These are phyloP conservation scores for Eutrema japonicum DNA, from an alignment of 345 rosid genomes.

Conservation along the genomic window DNA sequence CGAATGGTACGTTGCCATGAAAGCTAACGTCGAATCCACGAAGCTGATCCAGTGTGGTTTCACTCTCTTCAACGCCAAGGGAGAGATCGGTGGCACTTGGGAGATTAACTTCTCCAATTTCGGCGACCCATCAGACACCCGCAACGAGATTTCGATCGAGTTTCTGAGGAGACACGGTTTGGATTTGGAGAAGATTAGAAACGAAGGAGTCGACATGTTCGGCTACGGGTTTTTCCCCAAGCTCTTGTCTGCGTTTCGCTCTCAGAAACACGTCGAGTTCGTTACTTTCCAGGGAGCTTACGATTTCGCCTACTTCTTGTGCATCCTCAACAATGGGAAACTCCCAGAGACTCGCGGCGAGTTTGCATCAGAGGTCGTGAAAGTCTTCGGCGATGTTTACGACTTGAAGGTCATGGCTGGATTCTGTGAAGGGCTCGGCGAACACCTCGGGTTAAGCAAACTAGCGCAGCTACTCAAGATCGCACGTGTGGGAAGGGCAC, in stretches of 20 bases:
- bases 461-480: slow-evolving; percentile 35
- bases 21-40: slow-evolving; percentile 27
- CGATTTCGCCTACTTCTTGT: slow-evolving; percentile 31
- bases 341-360: not conserved
- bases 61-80: slow-evolving; percentile 32
- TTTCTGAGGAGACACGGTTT: slow-evolving; percentile 33
- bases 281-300: slow-evolving; percentile 41
- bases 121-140: slow-evolving; percentile 25
- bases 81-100: slow-evolving; percentile 44
- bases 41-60: slow-evolving; percentile 40
- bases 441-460: slow-evolving; percentile 35
- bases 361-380: slow-evolving; percentile 4
- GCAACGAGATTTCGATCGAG: slow-evolving; percentile 26
- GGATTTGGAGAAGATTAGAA: slow-evolving; percentile 34
- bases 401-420: slow-evolving; percentile 44
- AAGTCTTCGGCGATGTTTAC: slow-evolving; percentile 35
- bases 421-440: slow-evolving; percentile 30
- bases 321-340: slow-evolving; percentile 22
- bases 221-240: not conserved
- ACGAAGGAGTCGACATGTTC: slow-evolving; percentile 40
- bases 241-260: not conserved
- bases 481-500: slow-evolving; percentile 34
- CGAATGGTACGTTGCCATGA: not conserved
- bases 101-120: slow-evolving; percentile 42
- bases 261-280: slow-evolving; percentile 17